phyloP scores from a whole-genome alignment of 352 stramenopile species.

The Globisporangium echinulatum region DNA sequence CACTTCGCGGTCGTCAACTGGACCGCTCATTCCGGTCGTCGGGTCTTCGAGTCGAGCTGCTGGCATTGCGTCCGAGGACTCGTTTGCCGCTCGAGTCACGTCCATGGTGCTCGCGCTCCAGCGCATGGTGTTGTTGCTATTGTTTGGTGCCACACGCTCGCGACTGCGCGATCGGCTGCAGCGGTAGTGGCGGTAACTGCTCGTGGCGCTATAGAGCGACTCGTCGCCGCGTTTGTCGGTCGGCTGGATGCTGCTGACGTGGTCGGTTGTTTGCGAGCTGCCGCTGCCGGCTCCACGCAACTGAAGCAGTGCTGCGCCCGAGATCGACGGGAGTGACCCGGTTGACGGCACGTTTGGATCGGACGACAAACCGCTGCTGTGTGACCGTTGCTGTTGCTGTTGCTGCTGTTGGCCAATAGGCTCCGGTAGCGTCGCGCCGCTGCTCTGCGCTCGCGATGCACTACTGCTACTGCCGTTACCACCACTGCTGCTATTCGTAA shows the following conservation, averaged over 20 bases:
- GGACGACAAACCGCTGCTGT: neutral
- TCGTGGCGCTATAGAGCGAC: neutral
- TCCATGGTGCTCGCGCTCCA: neutral
- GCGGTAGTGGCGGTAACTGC: slow-evolving; percentile 8
- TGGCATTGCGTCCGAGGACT: neutral
- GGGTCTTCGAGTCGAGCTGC: slow-evolving; percentile 14
- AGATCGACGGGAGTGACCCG: slow-evolving; percentile 33
- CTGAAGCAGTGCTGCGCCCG: slow-evolving; percentile 33
- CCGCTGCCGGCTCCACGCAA: slow-evolving; percentile 9
- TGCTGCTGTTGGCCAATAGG: neutral
- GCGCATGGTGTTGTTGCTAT: slow-evolving; percentile 16
- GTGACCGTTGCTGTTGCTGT: slow-evolving; percentile 1
- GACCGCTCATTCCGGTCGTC: slow-evolving; percentile 14
- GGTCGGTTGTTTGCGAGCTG: slow-evolving; percentile 8
- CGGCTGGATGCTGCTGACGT: slow-evolving; percentile 10
- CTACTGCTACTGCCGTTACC: neutral
- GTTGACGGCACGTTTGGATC: neutral
- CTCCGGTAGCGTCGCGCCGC: neutral
- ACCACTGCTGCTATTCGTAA: no score
- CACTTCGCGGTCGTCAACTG: slow-evolving; percentile 33
- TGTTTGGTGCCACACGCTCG: slow-evolving; percentile 22
- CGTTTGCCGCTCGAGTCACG: neutral
- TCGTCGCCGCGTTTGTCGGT: slow-evolving; percentile 8
- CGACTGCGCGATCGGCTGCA: slow-evolving; percentile 23
- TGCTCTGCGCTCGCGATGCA: slow-evolving; percentile 3